Evolutionary conservation across 2,329 filamentous ascomycete genomes (phyloP).

Genomic region (Diaporthe destruens): DNA sequence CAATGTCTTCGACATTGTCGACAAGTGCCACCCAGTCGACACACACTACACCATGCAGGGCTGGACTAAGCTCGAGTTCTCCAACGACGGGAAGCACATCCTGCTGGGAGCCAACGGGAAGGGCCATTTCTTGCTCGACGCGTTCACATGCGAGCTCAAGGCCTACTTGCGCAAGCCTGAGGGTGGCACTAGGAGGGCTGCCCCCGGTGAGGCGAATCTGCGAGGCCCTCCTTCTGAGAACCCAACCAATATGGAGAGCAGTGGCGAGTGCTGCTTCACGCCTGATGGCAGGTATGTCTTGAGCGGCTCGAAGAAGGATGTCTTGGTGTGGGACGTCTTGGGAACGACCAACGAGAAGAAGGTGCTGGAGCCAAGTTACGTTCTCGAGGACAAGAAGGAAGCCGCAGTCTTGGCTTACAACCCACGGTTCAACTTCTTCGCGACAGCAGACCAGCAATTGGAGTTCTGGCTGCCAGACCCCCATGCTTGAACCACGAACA

Average conservation of each 20-base stretch:
- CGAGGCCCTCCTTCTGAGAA: conserved; percentile 49
- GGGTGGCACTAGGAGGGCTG: conserved; percentile 65
- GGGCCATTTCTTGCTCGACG: conserved; percentile 93
- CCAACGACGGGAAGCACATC: conserved; percentile 91
- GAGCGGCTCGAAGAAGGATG: conserved; percentile 79
- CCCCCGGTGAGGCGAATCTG: conserved; percentile 63
- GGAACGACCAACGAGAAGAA: conserved; percentile 67
- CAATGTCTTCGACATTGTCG: conserved; percentile 82
- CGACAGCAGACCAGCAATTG: conserved; percentile 87
- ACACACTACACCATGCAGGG: conserved; percentile 72
- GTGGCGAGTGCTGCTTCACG: conserved; percentile 87
- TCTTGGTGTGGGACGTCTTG: conserved; percentile 89
- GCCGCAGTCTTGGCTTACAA: conserved; percentile 87
- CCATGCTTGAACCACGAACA: conserved; percentile 56
- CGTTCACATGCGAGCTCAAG: conserved; percentile 85
- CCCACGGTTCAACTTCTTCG: conserved; percentile 91
- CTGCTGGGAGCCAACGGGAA: conserved; percentile 85
- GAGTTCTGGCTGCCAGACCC: conserved; percentile 83
- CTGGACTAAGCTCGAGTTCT: conserved; percentile 95
- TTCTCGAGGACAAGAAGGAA: conserved; percentile 75
- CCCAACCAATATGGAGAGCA: conserved; percentile 63
- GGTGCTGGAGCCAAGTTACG: conserved; percentile 72
- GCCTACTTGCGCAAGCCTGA: conserved; percentile 75
- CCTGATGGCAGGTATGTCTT: conserved; percentile 91
- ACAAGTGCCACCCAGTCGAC: conserved; percentile 62